Percentiles rank a stretch among this genome's conserved stretches.
Conservation (phyloP, 2,329 filamentous ascomycete species). For the Botrytis fragariae region DNA sequence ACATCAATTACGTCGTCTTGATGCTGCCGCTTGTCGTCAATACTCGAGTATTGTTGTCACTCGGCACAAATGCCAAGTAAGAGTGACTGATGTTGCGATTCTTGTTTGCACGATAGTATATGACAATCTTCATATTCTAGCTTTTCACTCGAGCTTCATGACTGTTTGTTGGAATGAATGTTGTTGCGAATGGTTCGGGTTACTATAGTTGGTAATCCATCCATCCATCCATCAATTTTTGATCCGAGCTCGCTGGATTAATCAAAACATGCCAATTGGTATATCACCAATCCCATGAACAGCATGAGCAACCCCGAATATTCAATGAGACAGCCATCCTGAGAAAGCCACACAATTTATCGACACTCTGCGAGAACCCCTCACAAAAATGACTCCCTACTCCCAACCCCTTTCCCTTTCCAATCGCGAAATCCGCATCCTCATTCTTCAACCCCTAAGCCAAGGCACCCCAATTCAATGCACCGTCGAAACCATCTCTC, state of each 20-base stretch:
- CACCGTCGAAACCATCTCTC: slow-evolving; percentile 9
- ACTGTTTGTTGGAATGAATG: not conserved
- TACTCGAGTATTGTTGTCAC: not conserved
- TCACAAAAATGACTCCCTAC: not conserved
- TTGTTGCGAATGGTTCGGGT: not conserved
- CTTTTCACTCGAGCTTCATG: not conserved
- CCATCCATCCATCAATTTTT: not conserved
- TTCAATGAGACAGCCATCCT: not conserved
- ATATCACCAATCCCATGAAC: not conserved
- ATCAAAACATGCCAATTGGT: not conserved
- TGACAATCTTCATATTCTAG: not conserved
- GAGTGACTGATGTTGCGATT: not conserved
- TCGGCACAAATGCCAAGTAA: not conserved
- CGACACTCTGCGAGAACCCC: not conserved
- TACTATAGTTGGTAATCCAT: slow-evolving; percentile 5
- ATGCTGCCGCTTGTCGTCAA: not conserved
- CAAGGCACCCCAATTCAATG: not conserved
- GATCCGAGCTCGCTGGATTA: not conserved
- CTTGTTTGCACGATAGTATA: not conserved
- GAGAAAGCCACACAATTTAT: not conserved
- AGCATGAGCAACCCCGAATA: not conserved
- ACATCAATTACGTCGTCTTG: not conserved
- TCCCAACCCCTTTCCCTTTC: not conserved
- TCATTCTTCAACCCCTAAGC: not conserved
- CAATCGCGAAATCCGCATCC: not conserved